Evolutionary conservation across 179 eudicot genomes (phyloP).

Genomic region (Patellifolia procumbens): DNA sequence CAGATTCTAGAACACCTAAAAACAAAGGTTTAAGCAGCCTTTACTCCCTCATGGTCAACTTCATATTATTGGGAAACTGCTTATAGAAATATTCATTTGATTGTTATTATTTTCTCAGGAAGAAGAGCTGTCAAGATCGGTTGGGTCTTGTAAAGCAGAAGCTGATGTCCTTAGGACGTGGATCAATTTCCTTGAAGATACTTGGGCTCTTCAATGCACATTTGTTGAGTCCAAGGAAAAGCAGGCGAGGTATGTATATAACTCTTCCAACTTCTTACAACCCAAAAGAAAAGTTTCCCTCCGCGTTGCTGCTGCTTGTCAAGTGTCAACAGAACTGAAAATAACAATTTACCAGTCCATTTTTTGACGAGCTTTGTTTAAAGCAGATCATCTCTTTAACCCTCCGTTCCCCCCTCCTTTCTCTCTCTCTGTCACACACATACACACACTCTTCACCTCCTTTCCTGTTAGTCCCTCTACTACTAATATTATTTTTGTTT

Average conservation of each 20-base stretch:
- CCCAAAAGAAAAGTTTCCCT: not conserved
- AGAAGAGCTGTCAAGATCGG: conserved; percentile 73
- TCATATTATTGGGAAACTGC: conserved; percentile 1
- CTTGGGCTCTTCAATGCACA: conserved; percentile 83
- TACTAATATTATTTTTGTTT: not conserved
- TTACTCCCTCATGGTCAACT: conserved; percentile 9
- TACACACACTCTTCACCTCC: not conserved
- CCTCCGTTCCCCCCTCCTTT: not conserved
- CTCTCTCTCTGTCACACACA: not conserved
- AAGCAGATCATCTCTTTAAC: not conserved
- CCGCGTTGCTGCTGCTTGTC: not conserved
- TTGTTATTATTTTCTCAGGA: conserved; percentile 48
- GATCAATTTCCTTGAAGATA: conserved; percentile 94
- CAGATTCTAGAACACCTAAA: conserved; percentile 87
- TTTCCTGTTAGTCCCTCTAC: not conserved
- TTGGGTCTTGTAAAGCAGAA: conserved; percentile 74
- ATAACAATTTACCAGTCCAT: not conserved
- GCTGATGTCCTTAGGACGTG: conserved; percentile 81
- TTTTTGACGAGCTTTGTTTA: not conserved
- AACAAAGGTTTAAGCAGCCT: conserved; percentile 54
- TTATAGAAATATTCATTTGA: not conserved
- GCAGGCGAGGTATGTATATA: conserved; percentile 62
- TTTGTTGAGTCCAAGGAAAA: conserved; percentile 69
- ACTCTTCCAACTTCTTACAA: not conserved
- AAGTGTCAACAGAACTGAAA: not conserved